Evolutionary conservation across 306 rosid genomes (phyloP).

Genomic region (Fragaria ananassa): DNA sequence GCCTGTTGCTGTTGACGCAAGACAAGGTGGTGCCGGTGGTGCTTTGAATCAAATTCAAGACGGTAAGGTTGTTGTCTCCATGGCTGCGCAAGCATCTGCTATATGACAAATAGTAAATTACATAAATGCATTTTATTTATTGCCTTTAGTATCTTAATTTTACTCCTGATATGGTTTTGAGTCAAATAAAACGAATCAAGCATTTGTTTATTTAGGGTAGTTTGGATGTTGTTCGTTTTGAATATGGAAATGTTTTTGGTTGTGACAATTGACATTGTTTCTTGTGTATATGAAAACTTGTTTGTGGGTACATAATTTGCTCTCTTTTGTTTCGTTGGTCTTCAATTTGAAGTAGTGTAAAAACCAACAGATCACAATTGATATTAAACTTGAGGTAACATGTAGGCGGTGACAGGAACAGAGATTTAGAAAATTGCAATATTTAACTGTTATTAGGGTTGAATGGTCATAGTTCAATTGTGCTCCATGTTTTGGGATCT

Average conservation of each 20-base stretch:
- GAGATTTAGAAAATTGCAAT: not conserved
- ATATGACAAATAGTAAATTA: conserved; percentile 19
- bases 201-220: conserved; percentile 19
- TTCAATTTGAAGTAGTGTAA: not conserved
- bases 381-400: not conserved
- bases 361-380: not conserved
- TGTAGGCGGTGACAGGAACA: not conserved
- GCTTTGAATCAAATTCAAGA: conserved; percentile 42
- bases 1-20: conserved; percentile 38
- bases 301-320: conserved; percentile 15
- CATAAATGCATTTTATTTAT: not conserved
- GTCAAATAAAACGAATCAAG: conserved; percentile 18
- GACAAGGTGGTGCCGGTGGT: conserved; percentile 28
- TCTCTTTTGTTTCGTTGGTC: conserved; percentile 24
- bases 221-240: conserved; percentile 7
- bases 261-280: conserved; percentile 34
- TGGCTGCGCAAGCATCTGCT: conserved; percentile 33
- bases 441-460: not conserved
- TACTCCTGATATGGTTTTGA: not conserved
- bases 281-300: conserved; percentile 36
- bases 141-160: not conserved
- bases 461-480: not conserved
- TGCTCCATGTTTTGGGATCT: not conserved
- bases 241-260: not conserved
- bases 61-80: conserved; percentile 36